phyloP scores from a whole-genome alignment of 2,329 filamentous ascomycete species.

The Davidsoniella australis region DNA sequence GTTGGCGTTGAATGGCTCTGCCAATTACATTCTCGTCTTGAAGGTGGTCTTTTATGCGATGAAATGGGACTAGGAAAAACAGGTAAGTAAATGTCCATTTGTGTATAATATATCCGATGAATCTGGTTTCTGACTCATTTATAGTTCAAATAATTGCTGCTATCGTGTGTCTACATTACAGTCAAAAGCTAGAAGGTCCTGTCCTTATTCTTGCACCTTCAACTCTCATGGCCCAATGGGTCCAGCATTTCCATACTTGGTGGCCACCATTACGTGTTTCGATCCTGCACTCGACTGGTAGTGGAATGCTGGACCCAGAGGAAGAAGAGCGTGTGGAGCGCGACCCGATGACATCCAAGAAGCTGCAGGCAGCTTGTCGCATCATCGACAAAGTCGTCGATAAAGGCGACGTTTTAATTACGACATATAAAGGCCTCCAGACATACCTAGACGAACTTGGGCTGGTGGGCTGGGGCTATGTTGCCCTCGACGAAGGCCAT shows the following conservation, averaged over 20 bases:
- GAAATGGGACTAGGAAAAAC: slow-evolving; percentile 99
- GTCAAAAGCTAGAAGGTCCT: slow-evolving; percentile 65
- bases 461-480: slow-evolving; percentile 78
- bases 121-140: not conserved
- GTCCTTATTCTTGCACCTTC: slow-evolving; percentile 86
- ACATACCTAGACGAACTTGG: slow-evolving; percentile 74
- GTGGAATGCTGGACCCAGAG: slow-evolving; percentile 82
- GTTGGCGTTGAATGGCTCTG: slow-evolving; percentile 93
- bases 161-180: slow-evolving; percentile 81
- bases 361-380: slow-evolving; percentile 53
- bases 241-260: slow-evolving; percentile 96
- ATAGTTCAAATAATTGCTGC: slow-evolving; percentile 50
- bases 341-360: slow-evolving; percentile 26
- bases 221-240: slow-evolving; percentile 93
- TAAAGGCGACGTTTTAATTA: slow-evolving; percentile 84
- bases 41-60: slow-evolving; percentile 88
- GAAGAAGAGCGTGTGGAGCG: slow-evolving; percentile 36
- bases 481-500: slow-evolving; percentile 89
- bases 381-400: slow-evolving; percentile 69
- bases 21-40: slow-evolving; percentile 74
- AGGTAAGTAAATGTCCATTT: slow-evolving; percentile 14
- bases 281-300: slow-evolving; percentile 87
- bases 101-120: not conserved
- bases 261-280: slow-evolving; percentile 97
- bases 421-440: slow-evolving; percentile 90